Evolutionary conservation across 2,329 filamentous ascomycete species (phyloP).

Genomic region (Talaromyces pinophilus): DNA sequence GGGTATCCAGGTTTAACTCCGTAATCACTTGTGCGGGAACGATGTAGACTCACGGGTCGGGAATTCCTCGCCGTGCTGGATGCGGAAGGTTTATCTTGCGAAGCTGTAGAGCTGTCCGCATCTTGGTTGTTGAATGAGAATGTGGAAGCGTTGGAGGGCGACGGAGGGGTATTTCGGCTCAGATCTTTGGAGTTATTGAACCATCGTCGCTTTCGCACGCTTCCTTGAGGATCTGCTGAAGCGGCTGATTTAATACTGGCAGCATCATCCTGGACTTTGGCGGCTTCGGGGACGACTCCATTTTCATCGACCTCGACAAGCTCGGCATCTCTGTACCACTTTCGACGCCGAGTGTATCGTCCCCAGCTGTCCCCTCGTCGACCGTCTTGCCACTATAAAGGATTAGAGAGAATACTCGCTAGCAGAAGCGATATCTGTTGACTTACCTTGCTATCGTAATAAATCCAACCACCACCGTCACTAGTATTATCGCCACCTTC

Average conservation of each 20-base stretch:
- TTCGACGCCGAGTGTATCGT: conserved; percentile 85
- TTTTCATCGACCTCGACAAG: conserved; percentile 69
- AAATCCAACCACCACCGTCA: conserved; percentile 84
- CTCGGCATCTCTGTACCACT: conserved; percentile 97
- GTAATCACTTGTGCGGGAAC: conserved; percentile 32
- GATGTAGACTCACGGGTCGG: conserved; percentile 36
- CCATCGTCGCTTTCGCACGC: conserved; percentile 41
- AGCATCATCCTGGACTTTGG: conserved; percentile 30
- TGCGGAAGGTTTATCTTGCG: conserved; percentile 12
- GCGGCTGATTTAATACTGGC: conserved; percentile 28
- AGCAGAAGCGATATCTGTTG: neutral
- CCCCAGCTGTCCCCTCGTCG: conserved; percentile 90
- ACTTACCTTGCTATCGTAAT: conserved; percentile 91
- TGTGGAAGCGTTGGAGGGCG: conserved; percentile 26
- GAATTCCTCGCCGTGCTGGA: conserved; percentile 26
- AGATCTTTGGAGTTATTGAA: conserved; percentile 37
- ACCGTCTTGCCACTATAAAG: conserved; percentile 78
- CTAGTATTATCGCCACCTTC: conserved; percentile 60
- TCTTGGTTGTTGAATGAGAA: conserved; percentile 26
- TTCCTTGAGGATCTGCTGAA: conserved; percentile 28
- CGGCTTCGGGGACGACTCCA: conserved; percentile 44
- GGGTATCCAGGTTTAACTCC: conserved; percentile 27
- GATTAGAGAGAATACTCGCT: conserved; percentile 16
- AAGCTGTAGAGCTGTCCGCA: neutral
- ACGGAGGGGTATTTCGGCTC: conserved; percentile 32